phyloP scores from a whole-genome alignment of 768 basidiomycete genomes.

The Myochromella boudieri region DNA sequence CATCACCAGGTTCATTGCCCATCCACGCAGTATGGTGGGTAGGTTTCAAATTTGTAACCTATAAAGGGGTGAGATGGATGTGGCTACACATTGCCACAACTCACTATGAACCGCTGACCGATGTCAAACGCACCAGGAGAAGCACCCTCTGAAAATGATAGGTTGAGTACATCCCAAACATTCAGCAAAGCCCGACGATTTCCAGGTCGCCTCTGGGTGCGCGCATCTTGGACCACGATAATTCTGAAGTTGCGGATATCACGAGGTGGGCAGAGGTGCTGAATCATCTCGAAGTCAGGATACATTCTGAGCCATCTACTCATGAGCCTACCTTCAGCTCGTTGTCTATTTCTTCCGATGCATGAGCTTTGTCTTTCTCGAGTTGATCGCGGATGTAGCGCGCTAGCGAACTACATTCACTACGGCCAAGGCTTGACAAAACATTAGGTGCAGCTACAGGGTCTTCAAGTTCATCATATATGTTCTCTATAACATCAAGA shows the following conservation, averaged over 20 bases:
- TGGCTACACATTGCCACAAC: slow-evolving; percentile 20
- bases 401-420: slow-evolving; percentile 66
- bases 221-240: slow-evolving; percentile 63
- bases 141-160: slow-evolving; percentile 52
- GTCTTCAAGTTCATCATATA: slow-evolving; percentile 69
- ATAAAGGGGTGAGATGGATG: not conserved
- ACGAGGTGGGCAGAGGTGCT: slow-evolving; percentile 69
- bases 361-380: slow-evolving; percentile 47
- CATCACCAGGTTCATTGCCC: slow-evolving; percentile 53
- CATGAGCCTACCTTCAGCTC: slow-evolving; percentile 17
- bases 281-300: slow-evolving; percentile 3
- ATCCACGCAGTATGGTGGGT: slow-evolving; percentile 73
- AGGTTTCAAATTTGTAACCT: slow-evolving; percentile 72
- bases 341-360: slow-evolving; percentile 59
- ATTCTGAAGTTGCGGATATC: slow-evolving; percentile 78
- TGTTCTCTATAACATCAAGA: slow-evolving; percentile 49
- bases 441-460: slow-evolving; percentile 41
- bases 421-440: slow-evolving; percentile 37
- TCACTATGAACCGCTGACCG: slow-evolving; percentile 69
- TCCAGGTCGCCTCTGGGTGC: slow-evolving; percentile 47
- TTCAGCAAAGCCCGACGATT: slow-evolving; percentile 74
- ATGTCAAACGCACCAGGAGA: slow-evolving; percentile 49
- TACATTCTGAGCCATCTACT: slow-evolving; percentile 1
- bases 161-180: slow-evolving; percentile 72
- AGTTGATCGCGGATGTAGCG: slow-evolving; percentile 48